A percentile compares a stretch with the other conserved stretches of the same genome.
These are phyloP conservation scores for Nemophila menziesii DNA, from an alignment of 257 asterid genomes.

Conservation along the genomic window DNA sequence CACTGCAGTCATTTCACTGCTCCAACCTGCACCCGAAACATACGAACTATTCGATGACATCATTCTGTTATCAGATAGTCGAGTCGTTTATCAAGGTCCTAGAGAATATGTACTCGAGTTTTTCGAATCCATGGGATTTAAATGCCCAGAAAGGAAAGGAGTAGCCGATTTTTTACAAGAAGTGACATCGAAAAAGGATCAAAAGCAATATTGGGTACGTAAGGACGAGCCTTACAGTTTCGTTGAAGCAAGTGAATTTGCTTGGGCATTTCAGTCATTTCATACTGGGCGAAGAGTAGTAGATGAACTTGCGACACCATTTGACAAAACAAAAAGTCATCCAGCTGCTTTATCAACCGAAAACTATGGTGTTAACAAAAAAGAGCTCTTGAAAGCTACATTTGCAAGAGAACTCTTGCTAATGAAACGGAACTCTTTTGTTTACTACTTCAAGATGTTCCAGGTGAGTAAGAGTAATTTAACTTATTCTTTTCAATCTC, in stretches of 20 bases:
- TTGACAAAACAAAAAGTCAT: constrained; percentile 52
- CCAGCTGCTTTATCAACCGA: constrained; percentile 61
- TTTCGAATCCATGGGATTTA: constrained; percentile 31
- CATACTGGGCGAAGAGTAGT: constrained; percentile 25
- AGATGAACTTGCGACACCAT: constrained; percentile 45
- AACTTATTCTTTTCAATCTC: too few relatives aligned
- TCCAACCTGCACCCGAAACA: constrained; percentile 34
- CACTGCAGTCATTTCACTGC: constrained; percentile 32
- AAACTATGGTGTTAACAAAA: constrained; percentile 40
- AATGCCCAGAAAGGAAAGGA: constrained; percentile 32
- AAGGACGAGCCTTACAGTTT: constrained; percentile 21
- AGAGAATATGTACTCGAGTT: constrained; percentile 23
- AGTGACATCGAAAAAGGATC: constrained; percentile 33
- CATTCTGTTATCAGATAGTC: constrained; percentile 26
- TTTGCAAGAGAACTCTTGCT: constrained; percentile 41
- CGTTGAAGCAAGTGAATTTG: constrained; percentile 16
- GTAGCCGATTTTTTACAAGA: constrained; percentile 38
- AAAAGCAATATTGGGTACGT: constrained; percentile 21
- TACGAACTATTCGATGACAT: constrained; percentile 32
- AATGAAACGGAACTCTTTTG: constrained; percentile 51
- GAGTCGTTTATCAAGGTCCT: constrained; percentile 27
- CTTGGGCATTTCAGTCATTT: constrained; percentile 20
- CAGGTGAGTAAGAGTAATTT: constrained; percentile 30
- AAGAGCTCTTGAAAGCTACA: constrained; percentile 47
- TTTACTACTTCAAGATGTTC: constrained; percentile 34